Percentiles rank a stretch among this genome's conserved stretches.
Conservation (phyloP, 1,284 basidiomycete genomes). For the Macrocystidia cucumis region DNA sequence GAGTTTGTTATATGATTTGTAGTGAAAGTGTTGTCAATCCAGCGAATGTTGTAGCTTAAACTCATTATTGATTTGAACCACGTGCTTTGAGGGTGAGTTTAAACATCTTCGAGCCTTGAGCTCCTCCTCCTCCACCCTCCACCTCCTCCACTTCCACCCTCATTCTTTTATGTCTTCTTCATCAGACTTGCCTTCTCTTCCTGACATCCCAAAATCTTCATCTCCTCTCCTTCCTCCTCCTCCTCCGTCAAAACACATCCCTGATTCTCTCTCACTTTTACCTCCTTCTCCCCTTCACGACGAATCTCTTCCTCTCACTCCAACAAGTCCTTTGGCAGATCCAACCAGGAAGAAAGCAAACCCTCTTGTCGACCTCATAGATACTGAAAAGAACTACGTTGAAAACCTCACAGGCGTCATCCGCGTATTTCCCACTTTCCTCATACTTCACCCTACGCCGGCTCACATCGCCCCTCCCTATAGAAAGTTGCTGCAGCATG, state of each 20-base stretch:
- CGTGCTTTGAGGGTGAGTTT: no score
- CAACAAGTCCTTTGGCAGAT: constrained; percentile 25
- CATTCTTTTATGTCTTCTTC: no score
- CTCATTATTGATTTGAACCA: no score
- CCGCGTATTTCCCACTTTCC: constrained; percentile 43
- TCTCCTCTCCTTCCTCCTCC: no score
- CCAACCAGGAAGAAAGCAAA: constrained; percentile 56
- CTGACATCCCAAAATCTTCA: no score
- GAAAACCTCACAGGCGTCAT: constrained; percentile 88
- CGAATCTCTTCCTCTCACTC: constrained; percentile 27
- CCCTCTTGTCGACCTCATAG: constrained; percentile 87
- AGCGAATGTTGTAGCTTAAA: constrained; percentile 19
- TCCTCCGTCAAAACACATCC: no score
- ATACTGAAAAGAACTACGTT: constrained; percentile 92
- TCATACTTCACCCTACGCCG: constrained; percentile 5
- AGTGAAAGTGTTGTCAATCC: constrained; percentile 25
- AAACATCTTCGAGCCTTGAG: constrained; percentile 2
- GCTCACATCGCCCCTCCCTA: constrained; percentile 11
- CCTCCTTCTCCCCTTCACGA: constrained; percentile 23
- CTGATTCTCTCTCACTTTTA: no score
- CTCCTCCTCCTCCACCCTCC: constrained; percentile 6
- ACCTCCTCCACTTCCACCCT: constrained; percentile 5
- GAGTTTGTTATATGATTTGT: constrained; percentile 20
- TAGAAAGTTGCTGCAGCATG: constrained; percentile 96
- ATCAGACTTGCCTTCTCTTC: no score